Conservation (phyloP, 805 yeast genomes). For the Kregervanrija fluxuum region DNA sequence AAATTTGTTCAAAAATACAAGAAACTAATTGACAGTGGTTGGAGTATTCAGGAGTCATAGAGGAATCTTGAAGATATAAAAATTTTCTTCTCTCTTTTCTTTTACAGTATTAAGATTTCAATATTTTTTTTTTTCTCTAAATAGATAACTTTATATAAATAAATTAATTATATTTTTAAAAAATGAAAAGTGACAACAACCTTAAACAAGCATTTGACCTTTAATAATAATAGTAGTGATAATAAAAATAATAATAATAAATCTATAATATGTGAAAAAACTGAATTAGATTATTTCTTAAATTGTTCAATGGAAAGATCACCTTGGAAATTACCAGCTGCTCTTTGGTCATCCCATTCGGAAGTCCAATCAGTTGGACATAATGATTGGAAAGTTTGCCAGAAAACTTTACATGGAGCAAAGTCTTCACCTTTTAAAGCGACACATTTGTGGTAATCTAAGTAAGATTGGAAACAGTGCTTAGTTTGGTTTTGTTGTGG, state of each 20-base stretch:
- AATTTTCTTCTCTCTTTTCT: no score
- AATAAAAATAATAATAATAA: constrained; percentile 2
- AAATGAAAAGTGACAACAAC: not conserved
- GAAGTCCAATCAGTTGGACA: constrained; percentile 84
- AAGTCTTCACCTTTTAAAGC: constrained; percentile 96
- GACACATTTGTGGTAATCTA: constrained; percentile 96
- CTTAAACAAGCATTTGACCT: no score
- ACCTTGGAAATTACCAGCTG: constrained; percentile 33
- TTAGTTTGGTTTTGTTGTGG: constrained; percentile 97
- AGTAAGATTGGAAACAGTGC: constrained; percentile 97
- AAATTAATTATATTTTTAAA: not conserved
- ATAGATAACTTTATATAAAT: constrained; percentile 1
- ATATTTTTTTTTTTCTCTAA: not conserved
- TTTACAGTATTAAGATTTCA: no score
- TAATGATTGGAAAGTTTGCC: constrained; percentile 79
- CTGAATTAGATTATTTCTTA: constrained; percentile 9
- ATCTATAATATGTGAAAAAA: not conserved
- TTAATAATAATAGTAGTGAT: not conserved
- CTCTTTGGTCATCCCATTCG: constrained; percentile 85
- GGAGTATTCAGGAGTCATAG: constrained; percentile 13
- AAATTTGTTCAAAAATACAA: constrained; percentile 6
- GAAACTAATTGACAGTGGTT: constrained; percentile 9
- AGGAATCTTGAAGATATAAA: no score
- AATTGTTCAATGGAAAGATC: constrained; percentile 29
- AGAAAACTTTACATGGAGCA: constrained; percentile 94